Evolutionary conservation across 2,329 filamentous ascomycete genomes (phyloP), one percentile per base, ranked within the genome.

Genomic region (Hypomyces perniciosus): DNA sequence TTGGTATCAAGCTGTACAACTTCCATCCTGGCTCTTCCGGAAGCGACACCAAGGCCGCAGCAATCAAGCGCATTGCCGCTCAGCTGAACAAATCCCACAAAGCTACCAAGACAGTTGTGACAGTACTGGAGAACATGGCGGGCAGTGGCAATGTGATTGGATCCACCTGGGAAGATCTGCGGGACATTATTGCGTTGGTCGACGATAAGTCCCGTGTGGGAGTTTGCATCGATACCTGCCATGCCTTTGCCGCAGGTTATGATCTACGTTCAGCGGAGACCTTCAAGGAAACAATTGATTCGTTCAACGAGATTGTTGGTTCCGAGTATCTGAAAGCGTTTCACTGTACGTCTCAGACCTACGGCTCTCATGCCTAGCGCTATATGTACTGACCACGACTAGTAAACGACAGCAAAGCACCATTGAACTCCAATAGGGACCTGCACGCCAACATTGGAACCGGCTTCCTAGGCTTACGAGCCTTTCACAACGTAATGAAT

Each of bases 371-470:
- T 48, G 3, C 49, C 47, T 27, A 35, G n/a, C 13, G 30, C 6
- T 31, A n/a, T 12, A 9, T 39, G 54, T 39, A 57, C 52, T 49
- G 10, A 39, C n/a, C 10, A 33, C n/a, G 4, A 20, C n/a, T 4
- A 75, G 71, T 99, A 39, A 99, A 99, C 67, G 93, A 99, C 70
- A 95, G 88, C 71, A 99, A 97, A 70, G 90, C 91, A 0, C 92
- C 93, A 0, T 75, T 95, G 30, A 76, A 71, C 39, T 93, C 89
- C 34, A 81, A 90, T 57, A 83, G 91, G 38, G 93, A 99, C 65
- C 72, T 97, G 2, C 93, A 99, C 69, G 90, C 92, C 57, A 97
- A 96, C 65, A 97, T 99, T 56, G 93, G 93, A 28, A 95, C 90
- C 0, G 93, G 93, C 1, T 99, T 95, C 64, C 77, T 99, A 0